Base-by-base conservation (phyloP, 768 basidiomycete species). In the Lactifluus volemus region DNA sequence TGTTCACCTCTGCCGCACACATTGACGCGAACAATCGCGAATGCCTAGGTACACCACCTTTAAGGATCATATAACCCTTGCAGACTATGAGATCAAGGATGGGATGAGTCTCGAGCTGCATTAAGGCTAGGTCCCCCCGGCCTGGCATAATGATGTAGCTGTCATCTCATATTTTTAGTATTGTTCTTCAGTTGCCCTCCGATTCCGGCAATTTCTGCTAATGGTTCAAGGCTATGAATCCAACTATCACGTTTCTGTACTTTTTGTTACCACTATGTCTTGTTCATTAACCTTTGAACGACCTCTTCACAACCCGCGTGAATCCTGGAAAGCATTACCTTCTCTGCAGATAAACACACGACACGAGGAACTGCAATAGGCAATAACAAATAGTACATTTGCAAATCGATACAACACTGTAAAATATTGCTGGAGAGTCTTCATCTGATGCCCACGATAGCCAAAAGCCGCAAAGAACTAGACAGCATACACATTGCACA, bases 91-190 rank as follows among this genome's bases (percentile, higher is more conserved):
- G 77, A 94, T 95, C 65, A 73, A 92, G 70, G 90, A 95, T 69
- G 92, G 92, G 48, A 92, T 91, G 89, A 92, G 89, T 71, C 76
- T 95, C 72, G 92, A 95, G 78, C 84, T 95, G 89, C 90, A 93
- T 75, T 94, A 57, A 0, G 12, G 67, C 39, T 32, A n/a, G 38
- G 30, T 34, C 49, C 17, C 25, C 30, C 9, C n/a, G n/a, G 12
- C 38, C 19, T 32, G 15, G 41, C 12, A 38, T 56, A 9, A 10
- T 8, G 15, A 25, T 19, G 25, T 41, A 4, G 51, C 53, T 25
- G 15, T 59, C 15, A 38, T 44, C 49, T 14, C 41, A 19, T n/a
- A 25, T 32, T 38, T 11, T 41, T 15, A 47, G 25, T 25, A 25
- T 49, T 49, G 38, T 54, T 41, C 14, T 9, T 9, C n/a, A 7